Conservation (phyloP, 1,284 basidiomycete species). For the Sanghuangporus sanghuang region DNA sequence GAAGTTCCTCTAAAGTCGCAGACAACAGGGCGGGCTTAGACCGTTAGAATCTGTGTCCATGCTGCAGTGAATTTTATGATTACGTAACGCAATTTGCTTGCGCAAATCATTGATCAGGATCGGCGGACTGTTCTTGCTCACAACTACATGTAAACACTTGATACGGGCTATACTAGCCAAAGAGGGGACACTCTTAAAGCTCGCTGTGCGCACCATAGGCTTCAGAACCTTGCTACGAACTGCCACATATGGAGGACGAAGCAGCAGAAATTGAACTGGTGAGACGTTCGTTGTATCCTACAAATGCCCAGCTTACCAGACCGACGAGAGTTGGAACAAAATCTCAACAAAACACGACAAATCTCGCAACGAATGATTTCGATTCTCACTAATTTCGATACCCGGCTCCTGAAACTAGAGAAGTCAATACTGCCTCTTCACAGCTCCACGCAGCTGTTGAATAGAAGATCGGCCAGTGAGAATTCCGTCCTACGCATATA, state of each 20-base stretch:
- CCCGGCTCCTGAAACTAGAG: constrained; percentile 69
- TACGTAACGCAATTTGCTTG: background rate
- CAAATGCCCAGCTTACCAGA: background rate
- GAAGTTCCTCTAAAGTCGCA: background rate
- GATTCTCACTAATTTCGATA: constrained; percentile 74
- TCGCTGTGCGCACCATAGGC: background rate
- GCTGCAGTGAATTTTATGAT: background rate
- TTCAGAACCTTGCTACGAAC: background rate
- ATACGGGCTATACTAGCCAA: no score
- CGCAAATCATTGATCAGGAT: background rate
- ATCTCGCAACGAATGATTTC: constrained; percentile 79
- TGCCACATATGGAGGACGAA: constrained; percentile 67
- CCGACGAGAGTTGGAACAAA: constrained; percentile 69
- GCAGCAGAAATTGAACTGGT: constrained; percentile 74
- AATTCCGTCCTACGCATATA: background rate
- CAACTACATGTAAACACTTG: no score
- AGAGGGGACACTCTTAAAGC: no score
- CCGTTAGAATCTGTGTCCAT: background rate
- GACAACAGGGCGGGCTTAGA: background rate
- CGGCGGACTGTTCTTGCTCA: background rate
- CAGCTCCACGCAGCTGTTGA: constrained; percentile 67
- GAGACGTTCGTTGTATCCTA: background rate
- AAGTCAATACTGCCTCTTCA: constrained; percentile 77
- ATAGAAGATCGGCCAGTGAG: constrained; percentile 41
- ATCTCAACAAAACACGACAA: constrained; percentile 76